Percentiles rank a stretch among this genome's conserved stretches.
Conservation (phyloP, 768 basidiomycete species). For the Tricholoma sp. region DNA sequence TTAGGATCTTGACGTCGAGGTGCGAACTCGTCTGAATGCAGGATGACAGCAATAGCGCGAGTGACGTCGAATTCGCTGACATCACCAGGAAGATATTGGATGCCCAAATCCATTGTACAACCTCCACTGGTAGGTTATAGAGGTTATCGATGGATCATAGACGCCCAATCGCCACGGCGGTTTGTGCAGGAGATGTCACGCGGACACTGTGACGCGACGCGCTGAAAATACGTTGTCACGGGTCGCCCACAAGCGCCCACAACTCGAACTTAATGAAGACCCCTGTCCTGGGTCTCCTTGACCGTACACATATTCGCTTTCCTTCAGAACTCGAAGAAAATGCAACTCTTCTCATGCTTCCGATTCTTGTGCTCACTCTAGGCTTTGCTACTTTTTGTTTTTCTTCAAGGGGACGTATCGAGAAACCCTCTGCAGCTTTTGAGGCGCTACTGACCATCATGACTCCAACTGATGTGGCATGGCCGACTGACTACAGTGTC, state of each 20-base stretch:
- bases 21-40: slow-evolving; percentile 54
- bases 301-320: not conserved
- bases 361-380: not conserved
- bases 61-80: slow-evolving; percentile 54
- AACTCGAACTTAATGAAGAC: no score
- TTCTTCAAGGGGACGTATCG: slow-evolving; percentile 6
- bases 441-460: slow-evolving; percentile 37
- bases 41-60: slow-evolving; percentile 44
- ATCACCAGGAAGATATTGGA: slow-evolving; percentile 32
- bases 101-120: slow-evolving; percentile 31
- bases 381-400: slow-evolving; percentile 3
- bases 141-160: not conserved
- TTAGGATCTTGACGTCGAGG: slow-evolving; percentile 26
- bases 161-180: not conserved
- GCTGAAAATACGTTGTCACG: no score
- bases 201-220: no score
- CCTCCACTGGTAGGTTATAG: not conserved
- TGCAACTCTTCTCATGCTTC: not conserved
- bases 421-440: slow-evolving; percentile 9
- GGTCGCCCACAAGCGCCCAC: no score
- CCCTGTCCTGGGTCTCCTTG: not conserved
- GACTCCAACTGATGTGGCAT: slow-evolving; percentile 39
- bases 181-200: no score
- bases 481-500: slow-evolving; percentile 33
- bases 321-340: not conserved